Conservation (phyloP, 2,329 filamentous ascomycete species). For the Elsinoe australis region DNA sequence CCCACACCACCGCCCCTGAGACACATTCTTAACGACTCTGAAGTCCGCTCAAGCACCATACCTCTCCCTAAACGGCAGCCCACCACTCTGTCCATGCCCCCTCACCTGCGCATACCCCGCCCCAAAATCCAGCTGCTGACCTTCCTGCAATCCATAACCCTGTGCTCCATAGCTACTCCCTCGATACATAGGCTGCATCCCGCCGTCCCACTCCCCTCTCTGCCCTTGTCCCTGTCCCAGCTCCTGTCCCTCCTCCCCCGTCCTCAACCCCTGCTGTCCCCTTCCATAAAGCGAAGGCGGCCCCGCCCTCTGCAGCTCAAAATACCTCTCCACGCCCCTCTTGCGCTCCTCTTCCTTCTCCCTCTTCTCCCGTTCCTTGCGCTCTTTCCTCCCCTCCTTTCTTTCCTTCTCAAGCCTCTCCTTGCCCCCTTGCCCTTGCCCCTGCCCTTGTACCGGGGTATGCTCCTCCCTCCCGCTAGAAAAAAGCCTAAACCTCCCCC, state of each 20-base stretch:
- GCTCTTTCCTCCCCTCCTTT: conserved; percentile 2
- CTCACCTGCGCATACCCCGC: conserved; percentile 17
- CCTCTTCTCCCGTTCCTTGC: background rate
- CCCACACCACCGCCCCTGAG: background rate
- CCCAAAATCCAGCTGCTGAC: too few relatives aligned
- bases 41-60: conserved; percentile 20
- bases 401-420: background rate
- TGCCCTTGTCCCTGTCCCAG: conserved; percentile 53
- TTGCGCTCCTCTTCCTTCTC: conserved; percentile 1
- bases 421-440: background rate
- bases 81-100: conserved; percentile 19
- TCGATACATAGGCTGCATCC: conserved; percentile 32
- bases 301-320: conserved; percentile 26
- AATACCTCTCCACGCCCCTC: conserved; percentile 20
- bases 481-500: background rate
- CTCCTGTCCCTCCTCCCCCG: conserved; percentile 29
- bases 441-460: background rate
- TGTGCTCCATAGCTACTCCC: too few relatives aligned
- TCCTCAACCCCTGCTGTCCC: conserved; percentile 51
- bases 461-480: background rate
- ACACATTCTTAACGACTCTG: background rate
- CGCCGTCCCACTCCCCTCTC: conserved; percentile 58
- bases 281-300: conserved; percentile 42
- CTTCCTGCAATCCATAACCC: background rate
- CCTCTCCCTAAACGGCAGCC: conserved; percentile 27